Evolutionary conservation across 768 basidiomycete species (phyloP), one percentile per base, ranked within the genome.

Genomic region (Kwoniella sp.): DNA sequence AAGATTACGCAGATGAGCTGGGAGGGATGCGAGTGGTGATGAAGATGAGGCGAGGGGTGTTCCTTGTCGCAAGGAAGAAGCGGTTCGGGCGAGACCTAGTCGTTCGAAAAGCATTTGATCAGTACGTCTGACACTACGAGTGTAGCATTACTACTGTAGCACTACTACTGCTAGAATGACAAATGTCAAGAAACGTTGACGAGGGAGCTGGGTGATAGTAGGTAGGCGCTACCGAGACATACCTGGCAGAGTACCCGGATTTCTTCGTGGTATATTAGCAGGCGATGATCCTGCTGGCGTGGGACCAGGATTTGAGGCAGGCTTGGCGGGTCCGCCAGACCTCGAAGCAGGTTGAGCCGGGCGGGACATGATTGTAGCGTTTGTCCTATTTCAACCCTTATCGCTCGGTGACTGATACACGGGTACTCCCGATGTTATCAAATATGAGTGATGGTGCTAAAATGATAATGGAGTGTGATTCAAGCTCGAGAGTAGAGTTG

Each of bases 71-170:
- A 79, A 68, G 13, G 72, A 71, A 5, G 78, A 79, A 1, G 78
- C 78, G 9, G 78, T 76, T 46, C 77, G 50, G 2, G 78, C 78
- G 37, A 79, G 71, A 65, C 77, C 77, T 75, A n/a, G n/a, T n/a
- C n/a, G n/a, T n/a, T n/a, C n/a, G n/a, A n/a, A 33, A 33, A 33
- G 33, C 3, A 19, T 44, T 6, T 44, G 8, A 44, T 44, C 40
- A 44, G 19, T 17, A n/a, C n/a, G n/a, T n/a, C n/a, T n/a, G n/a
- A n/a, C n/a, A n/a, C n/a, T n/a, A n/a, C n/a, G n/a, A n/a, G n/a
- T n/a, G n/a, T n/a, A n/a, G n/a, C n/a, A n/a, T n/a, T n/a, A n/a
- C n/a, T n/a, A n/a, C n/a, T n/a, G n/a, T n/a, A n/a, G n/a, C n/a
- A n/a, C n/a, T n/a, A n/a, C n/a, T n/a, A n/a, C n/a, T n/a, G n/a